Percentiles rank a stretch among this genome's conserved stretches.
Evolutionary conservation across 768 basidiomycete genomes (phyloP).

Genomic region (Amylocystis lapponica): DNA sequence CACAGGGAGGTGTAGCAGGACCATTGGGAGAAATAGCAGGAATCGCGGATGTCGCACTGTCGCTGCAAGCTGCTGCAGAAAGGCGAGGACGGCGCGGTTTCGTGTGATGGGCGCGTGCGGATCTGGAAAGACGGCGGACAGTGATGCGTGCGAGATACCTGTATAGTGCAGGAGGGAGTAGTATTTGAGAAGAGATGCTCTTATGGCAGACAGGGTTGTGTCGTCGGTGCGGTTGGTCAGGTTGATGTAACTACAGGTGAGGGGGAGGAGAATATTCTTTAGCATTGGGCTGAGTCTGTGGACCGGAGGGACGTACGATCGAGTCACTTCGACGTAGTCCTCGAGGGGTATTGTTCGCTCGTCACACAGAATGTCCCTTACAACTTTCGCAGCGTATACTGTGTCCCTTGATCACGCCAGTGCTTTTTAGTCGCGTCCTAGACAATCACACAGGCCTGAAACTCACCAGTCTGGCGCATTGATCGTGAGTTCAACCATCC

Average conservation of each 20-base stretch:
- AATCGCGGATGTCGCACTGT: constrained; percentile 63
- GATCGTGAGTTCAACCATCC: constrained; percentile 69
- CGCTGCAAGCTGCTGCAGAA: constrained; percentile 68
- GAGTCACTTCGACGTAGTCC: constrained; percentile 75
- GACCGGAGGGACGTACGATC: constrained; percentile 58
- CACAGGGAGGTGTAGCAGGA: constrained; percentile 76
- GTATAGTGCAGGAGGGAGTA: constrained; percentile 77
- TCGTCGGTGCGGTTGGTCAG: too few species aligned
- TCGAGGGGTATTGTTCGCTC: constrained; percentile 66
- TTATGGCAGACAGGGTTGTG: too few species aligned
- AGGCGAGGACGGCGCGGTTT: constrained; percentile 69
- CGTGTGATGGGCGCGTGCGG: constrained; percentile 52
- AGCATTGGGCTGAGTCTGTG: too few species aligned
- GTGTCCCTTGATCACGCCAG: constrained; percentile 71
- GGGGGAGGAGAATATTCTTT: too few species aligned
- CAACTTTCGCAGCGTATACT: constrained; percentile 81
- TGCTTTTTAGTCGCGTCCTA: too few species aligned
- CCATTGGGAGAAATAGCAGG: constrained; percentile 82
- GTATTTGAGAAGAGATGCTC: constrained; percentile 72
- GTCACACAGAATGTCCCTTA: constrained; percentile 73
- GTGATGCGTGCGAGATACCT: constrained; percentile 72
- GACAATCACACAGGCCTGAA: neutral
- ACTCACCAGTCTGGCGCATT: constrained; percentile 92
- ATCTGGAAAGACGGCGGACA: constrained; percentile 70
- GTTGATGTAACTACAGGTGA: too few species aligned